phyloP scores from a whole-genome alignment of 371 early-diverging fungal genomes.

The Mucor indicus region DNA sequence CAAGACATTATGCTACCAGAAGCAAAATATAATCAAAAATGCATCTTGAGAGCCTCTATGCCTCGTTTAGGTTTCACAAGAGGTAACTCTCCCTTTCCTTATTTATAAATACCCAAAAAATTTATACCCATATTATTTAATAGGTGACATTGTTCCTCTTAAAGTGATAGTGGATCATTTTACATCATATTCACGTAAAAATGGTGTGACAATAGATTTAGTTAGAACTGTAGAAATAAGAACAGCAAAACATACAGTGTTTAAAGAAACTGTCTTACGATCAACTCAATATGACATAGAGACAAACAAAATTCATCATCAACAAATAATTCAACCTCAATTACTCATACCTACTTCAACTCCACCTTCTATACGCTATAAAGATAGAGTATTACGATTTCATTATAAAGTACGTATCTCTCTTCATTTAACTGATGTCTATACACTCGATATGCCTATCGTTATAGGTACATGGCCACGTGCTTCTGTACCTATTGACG shows the following conservation, averaged over 20 bases:
- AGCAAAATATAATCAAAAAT: slow-evolving; percentile 26
- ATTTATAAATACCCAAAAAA: neutral
- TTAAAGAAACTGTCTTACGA: slow-evolving; percentile 16
- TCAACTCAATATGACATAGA: slow-evolving; percentile 10
- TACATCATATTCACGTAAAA: slow-evolving; percentile 23
- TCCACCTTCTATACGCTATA: slow-evolving; percentile 41
- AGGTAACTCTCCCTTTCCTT: slow-evolving; percentile 22
- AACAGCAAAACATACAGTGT: slow-evolving; percentile 17
- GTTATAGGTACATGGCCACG: slow-evolving; percentile 48
- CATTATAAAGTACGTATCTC: slow-evolving; percentile 34
- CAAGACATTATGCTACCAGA: slow-evolving; percentile 18
- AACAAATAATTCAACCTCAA: slow-evolving; percentile 26
- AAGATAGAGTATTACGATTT: slow-evolving; percentile 32
- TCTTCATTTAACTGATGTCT: slow-evolving; percentile 8
- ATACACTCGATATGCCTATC: slow-evolving; percentile 35
- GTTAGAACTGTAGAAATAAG: slow-evolving; percentile 36
- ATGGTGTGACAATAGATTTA: slow-evolving; percentile 31
- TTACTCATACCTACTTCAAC: slow-evolving; percentile 44
- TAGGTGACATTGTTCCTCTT: slow-evolving; percentile 44
- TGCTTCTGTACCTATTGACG: slow-evolving; percentile 45
- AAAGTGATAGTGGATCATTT: slow-evolving; percentile 30
- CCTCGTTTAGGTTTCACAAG: slow-evolving; percentile 46
- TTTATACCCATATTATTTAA: neutral
- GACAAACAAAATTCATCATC: slow-evolving; percentile 6
- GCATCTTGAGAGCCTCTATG: slow-evolving; percentile 29